phyloP scores from a whole-genome alignment of 257 asterid genomes.

The Cinchona pubescens region DNA sequence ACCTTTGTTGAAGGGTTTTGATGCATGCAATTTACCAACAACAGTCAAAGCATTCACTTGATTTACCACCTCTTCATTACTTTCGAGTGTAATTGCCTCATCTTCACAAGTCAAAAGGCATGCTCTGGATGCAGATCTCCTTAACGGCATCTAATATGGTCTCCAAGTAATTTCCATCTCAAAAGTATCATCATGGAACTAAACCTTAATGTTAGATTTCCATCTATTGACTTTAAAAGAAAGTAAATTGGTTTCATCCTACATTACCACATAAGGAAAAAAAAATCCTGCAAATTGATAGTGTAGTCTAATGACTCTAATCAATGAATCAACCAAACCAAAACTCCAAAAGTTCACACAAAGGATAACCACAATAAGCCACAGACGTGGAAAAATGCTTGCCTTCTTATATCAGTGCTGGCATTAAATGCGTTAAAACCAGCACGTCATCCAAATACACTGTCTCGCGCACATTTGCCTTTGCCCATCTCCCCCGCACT shows the following conservation, averaged over 20 bases:
- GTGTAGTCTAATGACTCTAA: neutral
- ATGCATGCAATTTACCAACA: too few species aligned
- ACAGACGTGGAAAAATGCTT: too few species aligned
- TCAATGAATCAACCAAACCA: neutral
- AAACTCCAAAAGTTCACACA: neutral
- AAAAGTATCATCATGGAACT: neutral
- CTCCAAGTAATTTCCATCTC: conserved; percentile 1
- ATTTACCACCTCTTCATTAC: too few species aligned
- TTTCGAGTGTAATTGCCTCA: too few species aligned
- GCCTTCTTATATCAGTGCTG: too few species aligned
- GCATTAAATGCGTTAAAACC: conserved; percentile 25
- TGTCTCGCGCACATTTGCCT: conserved; percentile 4
- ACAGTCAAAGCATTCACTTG: too few species aligned
- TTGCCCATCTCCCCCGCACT: neutral
- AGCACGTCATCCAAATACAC: conserved; percentile 29
- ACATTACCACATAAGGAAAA: neutral
- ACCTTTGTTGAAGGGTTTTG: too few species aligned
- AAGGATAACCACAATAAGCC: too few species aligned
- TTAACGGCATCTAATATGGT: neutral
- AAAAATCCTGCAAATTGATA: neutral
- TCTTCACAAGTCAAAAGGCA: too few species aligned
- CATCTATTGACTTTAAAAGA: conserved; percentile 1
- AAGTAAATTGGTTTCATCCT: neutral
- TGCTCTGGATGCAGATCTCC: too few species aligned
- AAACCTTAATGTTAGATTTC: neutral